Percentiles rank a stretch among this genome's conserved stretches.
These are phyloP conservation scores for Lipomyces sp. DNA, from an alignment of 805 yeast species.

Conservation along the genomic window DNA sequence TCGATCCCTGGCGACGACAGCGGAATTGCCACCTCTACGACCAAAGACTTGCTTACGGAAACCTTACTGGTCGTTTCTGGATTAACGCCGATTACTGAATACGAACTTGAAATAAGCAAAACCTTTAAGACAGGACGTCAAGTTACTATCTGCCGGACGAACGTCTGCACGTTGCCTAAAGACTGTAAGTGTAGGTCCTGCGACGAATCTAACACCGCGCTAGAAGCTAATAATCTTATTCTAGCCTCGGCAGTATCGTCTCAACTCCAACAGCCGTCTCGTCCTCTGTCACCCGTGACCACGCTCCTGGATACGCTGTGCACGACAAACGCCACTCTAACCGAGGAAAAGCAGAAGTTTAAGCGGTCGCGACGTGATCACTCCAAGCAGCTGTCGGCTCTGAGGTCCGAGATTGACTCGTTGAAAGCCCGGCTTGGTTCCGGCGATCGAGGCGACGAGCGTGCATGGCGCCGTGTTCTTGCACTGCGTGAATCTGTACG, in stretches of 20 bases:
- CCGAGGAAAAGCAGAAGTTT: slow-evolving; percentile 54
- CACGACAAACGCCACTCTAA: slow-evolving; percentile 58
- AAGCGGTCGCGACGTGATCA: slow-evolving; percentile 59
- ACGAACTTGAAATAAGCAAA: slow-evolving; percentile 51
- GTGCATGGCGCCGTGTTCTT: slow-evolving; percentile 51
- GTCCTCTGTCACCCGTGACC: slow-evolving; percentile 55
- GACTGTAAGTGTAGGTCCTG: slow-evolving; percentile 17
- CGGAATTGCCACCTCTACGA: neutral
- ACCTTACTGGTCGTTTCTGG: slow-evolving; percentile 61
- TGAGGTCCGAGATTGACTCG: slow-evolving; percentile 56
- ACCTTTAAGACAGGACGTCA: slow-evolving; percentile 32
- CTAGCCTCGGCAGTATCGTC: slow-evolving; percentile 13
- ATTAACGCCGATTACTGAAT: slow-evolving; percentile 60
- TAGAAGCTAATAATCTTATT: neutral
- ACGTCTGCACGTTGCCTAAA: slow-evolving; percentile 25
- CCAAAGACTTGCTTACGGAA: slow-evolving; percentile 36
- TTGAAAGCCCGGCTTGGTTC: slow-evolving; percentile 48
- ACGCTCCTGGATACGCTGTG: slow-evolving; percentile 64
- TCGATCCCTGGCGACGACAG: neutral
- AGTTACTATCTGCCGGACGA: slow-evolving; percentile 23
- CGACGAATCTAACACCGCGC: too few species aligned
- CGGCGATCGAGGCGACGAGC: slow-evolving; percentile 55
- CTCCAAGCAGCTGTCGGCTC: slow-evolving; percentile 49
- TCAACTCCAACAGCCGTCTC: slow-evolving; percentile 27
- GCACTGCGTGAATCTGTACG: slow-evolving; percentile 49